Conservation (phyloP, 352 stramenopile genomes). For the Phytophthora fragariae region DNA sequence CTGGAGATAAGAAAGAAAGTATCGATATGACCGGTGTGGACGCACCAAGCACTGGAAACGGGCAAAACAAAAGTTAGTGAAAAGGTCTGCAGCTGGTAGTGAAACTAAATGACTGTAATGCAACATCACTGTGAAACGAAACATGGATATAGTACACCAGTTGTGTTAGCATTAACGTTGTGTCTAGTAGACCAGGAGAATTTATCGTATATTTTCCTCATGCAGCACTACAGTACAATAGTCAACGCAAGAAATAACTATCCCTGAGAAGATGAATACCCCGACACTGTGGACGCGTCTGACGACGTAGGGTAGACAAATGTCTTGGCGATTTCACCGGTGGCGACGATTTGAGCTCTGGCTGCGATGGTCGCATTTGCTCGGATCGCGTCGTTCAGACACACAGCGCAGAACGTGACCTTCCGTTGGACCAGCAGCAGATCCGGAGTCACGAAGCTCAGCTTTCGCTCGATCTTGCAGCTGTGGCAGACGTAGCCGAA, state of each 20-base stretch:
- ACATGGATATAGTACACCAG: too few species aligned
- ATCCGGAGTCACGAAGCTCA: constrained; percentile 49
- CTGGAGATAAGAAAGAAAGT: constrained; percentile 10
- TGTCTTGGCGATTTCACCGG: constrained; percentile 15
- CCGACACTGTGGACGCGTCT: constrained; percentile 25
- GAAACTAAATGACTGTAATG: too few species aligned
- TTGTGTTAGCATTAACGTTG: too few species aligned
- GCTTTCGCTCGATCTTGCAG: constrained; percentile 42
- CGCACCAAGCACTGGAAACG: background rate
- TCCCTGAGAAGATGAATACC: constrained; percentile 22
- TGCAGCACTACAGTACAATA: background rate
- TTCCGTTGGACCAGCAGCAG: constrained; percentile 36
- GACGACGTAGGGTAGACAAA: constrained; percentile 17
- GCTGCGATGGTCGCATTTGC: constrained; percentile 38
- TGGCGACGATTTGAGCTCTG: constrained; percentile 27
- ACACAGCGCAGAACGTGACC: constrained; percentile 47
- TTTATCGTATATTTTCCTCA: background rate
- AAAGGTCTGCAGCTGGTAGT: constrained; percentile 1
- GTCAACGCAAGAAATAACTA: background rate
- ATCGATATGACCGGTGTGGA: background rate
- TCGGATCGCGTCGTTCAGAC: constrained; percentile 35
- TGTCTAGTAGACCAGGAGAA: too few species aligned
- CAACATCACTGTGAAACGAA: too few species aligned
- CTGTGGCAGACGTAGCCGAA: constrained; percentile 39
- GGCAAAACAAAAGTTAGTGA: background rate